Evolutionary conservation across 2,329 filamentous ascomycete genomes (phyloP).

Genomic region (Salinomyces thailandicus): DNA sequence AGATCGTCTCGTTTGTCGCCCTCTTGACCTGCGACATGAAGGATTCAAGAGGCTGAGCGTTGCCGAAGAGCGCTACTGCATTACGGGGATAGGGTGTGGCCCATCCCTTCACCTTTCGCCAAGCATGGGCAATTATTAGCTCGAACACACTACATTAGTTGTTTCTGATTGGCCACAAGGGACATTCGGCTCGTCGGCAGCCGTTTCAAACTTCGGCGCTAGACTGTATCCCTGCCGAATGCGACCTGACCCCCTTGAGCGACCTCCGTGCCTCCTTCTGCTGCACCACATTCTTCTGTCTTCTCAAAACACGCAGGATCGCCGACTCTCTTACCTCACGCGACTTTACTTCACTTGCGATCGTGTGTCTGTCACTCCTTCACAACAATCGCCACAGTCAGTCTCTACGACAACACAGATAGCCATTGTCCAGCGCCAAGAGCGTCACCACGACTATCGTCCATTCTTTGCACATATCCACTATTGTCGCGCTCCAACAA

Average conservation of each 20-base stretch:
- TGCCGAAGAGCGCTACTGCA: not conserved
- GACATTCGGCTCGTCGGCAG: not conserved
- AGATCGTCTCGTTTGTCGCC: not conserved
- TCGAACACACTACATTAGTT: too few species aligned
- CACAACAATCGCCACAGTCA: not conserved
- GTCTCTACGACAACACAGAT: not conserved
- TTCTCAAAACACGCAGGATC: not conserved
- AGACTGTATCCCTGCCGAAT: not conserved
- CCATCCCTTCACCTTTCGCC: too few species aligned
- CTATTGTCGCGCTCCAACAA: not conserved
- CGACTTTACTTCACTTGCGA: not conserved
- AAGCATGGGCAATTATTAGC: too few species aligned
- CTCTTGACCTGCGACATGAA: not conserved
- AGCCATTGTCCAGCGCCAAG: constrained; percentile 2
- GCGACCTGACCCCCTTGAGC: not conserved
- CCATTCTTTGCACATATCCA: constrained; percentile 4
- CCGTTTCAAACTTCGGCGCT: not conserved
- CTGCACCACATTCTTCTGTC: not conserved
- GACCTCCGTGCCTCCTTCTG: not conserved
- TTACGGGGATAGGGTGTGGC: too few species aligned
- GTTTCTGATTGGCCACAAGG: not conserved
- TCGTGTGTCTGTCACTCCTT: constrained; percentile 3
- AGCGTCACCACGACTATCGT: not conserved
- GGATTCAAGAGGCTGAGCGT: not conserved
- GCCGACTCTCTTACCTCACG: not conserved